Evolutionary conservation across 768 basidiomycete species (phyloP).

Genomic region (Suillus hirtellus): DNA sequence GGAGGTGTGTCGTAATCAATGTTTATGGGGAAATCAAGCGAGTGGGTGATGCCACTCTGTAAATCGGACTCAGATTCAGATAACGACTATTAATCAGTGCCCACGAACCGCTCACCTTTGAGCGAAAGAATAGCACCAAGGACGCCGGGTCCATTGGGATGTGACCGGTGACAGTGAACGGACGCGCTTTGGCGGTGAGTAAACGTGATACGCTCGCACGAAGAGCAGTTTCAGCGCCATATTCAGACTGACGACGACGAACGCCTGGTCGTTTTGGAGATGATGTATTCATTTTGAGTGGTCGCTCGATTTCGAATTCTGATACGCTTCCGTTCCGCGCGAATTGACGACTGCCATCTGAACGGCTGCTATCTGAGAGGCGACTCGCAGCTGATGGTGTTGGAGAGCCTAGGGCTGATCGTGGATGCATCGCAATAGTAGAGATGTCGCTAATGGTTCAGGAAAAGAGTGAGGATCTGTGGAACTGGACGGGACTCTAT

Average conservation of each 20-base stretch:
- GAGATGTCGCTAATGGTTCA: constrained; percentile 11
- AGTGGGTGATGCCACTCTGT: constrained; percentile 77
- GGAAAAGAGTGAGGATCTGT: constrained; percentile 15
- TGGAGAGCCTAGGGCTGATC: constrained; percentile 33
- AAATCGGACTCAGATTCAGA: constrained; percentile 14
- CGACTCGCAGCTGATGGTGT: constrained; percentile 37
- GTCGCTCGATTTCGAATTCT: constrained; percentile 70
- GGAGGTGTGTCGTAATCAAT: constrained; percentile 74
- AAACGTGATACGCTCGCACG: constrained; percentile 56
- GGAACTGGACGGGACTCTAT: constrained; percentile 23
- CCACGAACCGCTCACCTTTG: constrained; percentile 53
- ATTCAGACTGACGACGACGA: constrained; percentile 41
- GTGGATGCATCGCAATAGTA: constrained; percentile 27
- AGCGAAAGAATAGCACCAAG: constrained; percentile 75
- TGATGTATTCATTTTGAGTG: constrained; percentile 34
- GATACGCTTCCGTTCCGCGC: constrained; percentile 43
- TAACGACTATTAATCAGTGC: background rate
- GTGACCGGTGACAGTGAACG: constrained; percentile 66
- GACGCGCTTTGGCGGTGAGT: constrained; percentile 56
- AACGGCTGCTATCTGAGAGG: constrained; percentile 40
- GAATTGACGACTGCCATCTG: constrained; percentile 34
- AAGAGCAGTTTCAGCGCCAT: constrained; percentile 53
- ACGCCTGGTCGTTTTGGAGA: constrained; percentile 33
- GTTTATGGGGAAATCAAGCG: constrained; percentile 81
- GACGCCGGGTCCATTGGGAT: constrained; percentile 70